Conservation (phyloP, 495 filamentous ascomycete genomes). For the Podospora fimiseda region DNA sequence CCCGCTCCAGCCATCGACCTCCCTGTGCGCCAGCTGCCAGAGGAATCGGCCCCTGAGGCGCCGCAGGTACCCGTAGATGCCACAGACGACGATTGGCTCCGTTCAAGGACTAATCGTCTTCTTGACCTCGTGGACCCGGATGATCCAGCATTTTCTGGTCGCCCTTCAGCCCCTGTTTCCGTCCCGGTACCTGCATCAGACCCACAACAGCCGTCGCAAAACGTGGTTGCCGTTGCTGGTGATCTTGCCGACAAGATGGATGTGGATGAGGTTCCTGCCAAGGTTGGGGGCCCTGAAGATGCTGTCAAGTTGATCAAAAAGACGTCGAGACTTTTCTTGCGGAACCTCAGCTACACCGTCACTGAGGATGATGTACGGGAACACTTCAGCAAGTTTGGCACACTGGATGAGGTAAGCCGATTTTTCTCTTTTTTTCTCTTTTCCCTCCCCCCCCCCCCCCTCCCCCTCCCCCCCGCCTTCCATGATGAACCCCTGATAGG, state of each 20-base stretch:
- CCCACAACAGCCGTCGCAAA: conserved; percentile 18
- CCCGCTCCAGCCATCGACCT: neutral
- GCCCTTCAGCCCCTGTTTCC: conserved; percentile 11
- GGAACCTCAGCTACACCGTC: conserved; percentile 79
- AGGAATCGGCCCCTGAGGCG: conserved; percentile 9
- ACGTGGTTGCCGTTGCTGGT: conserved; percentile 16
- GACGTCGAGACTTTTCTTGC: conserved; percentile 71
- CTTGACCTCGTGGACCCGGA: conserved; percentile 70
- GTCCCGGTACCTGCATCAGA: conserved; percentile 13
- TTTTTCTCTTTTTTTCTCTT: conserved; percentile 14
- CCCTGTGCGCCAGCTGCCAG: conserved; percentile 9
- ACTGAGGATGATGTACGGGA: conserved; percentile 70
- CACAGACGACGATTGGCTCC: conserved; percentile 86
- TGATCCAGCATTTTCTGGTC: conserved; percentile 29
- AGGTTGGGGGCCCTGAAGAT: conserved; percentile 27
- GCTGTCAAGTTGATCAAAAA: conserved; percentile 43
- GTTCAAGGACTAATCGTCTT: conserved; percentile 84
- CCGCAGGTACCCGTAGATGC: conserved; percentile 27
- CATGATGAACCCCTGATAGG: conserved; percentile 99
- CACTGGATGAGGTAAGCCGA: conserved; percentile 75
- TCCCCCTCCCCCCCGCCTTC: conserved; percentile 21
- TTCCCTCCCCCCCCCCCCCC: conserved; percentile 11
- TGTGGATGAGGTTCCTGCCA: conserved; percentile 15
- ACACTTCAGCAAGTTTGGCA: conserved; percentile 63
- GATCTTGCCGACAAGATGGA: conserved; percentile 20